These are phyloP conservation scores for Kluyveromyces sp. DNA, from an alignment of 1,139 yeast species.

Conservation along the genomic window DNA sequence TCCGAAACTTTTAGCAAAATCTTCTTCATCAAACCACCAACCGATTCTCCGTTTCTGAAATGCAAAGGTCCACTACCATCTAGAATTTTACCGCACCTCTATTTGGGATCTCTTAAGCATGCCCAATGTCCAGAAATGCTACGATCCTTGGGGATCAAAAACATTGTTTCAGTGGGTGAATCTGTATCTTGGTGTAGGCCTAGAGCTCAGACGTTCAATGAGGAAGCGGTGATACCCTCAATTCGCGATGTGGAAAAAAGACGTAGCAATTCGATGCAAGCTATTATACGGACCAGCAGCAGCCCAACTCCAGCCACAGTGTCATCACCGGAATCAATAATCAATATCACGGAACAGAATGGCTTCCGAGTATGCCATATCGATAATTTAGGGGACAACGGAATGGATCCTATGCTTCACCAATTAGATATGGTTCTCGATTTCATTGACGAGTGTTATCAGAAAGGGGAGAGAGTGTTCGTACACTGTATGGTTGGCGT, in stretches of 20 bases:
- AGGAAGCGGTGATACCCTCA: neutral
- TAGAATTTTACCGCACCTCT: constrained; percentile 71
- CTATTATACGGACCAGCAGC: neutral
- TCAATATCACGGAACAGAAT: constrained; percentile 25
- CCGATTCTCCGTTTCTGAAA: constrained; percentile 23
- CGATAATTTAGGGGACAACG: constrained; percentile 44
- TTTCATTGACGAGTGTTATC: constrained; percentile 39
- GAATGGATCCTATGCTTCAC: constrained; percentile 42
- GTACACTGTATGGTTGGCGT: constrained; percentile 93
- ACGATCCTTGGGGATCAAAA: constrained; percentile 57
- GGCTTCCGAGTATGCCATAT: constrained; percentile 35
- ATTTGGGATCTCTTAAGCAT: constrained; percentile 77
- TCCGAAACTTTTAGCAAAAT: constrained; percentile 31
- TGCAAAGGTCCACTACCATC: constrained; percentile 38
- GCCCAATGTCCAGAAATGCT: constrained; percentile 68
- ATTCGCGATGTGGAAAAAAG: neutral
- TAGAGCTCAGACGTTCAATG: constrained; percentile 1
- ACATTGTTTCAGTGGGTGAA: constrained; percentile 86
- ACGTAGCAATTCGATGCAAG: constrained; percentile 4
- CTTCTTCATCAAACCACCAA: constrained; percentile 26
- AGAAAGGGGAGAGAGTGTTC: constrained; percentile 44
- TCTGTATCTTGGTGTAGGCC: constrained; percentile 46
- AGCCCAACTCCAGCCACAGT: neutral
- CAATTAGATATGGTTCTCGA: constrained; percentile 38
- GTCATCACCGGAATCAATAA: neutral